Base-by-base conservation (phyloP, 1,139 yeast genomes). In the Meyerozyma carpophila region DNA sequence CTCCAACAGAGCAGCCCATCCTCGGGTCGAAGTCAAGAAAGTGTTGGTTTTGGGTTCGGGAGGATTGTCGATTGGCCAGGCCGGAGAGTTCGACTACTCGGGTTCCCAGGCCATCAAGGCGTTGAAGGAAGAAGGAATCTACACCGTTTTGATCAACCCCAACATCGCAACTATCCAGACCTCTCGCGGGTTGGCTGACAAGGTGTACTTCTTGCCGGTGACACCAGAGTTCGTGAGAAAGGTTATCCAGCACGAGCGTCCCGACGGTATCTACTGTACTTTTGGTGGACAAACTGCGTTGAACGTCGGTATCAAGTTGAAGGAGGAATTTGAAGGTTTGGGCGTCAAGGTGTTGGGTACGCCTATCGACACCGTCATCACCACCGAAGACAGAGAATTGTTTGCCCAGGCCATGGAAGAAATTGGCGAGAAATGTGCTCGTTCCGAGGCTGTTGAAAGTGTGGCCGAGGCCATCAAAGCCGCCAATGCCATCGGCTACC, bases 261-360 rank as follows among this genome's bases (percentile, higher is more conserved):
- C 98, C 32, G 98, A 93, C 64, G 96, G 97, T 56, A 91, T 93
- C 56, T 93, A 89, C 70, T 86, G 89, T 65, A 93, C 98, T 25
- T 93, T 93, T 60, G 98, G 98, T 73, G 98, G 98, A 59, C 98
- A 93, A 75, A 93, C 98, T 40, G 98, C 97, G 41, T 77, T 93
- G 57, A 84, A 84, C 57, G 98, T 93, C 47, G 98, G 98, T 79
- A 90, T 93, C 54, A 81, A 84, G 55, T 81, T 93, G 72, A 91
- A 93, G 72, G 98, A 93, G 62, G 98, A 91, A 70, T 93, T 93
- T 59, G 96, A 82, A 63, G 67, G 80, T 13, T 78, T 91, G 48
- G 98, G 97, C 52, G 98, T 93, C 54, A 83, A 87, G 68, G 98
- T 93, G 41, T 77, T 93, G 54, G 98, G 98, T 77, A 93, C 98